Base-by-base conservation (phyloP, 2,329 filamentous ascomycete genomes). In the Aspergillus transmontanensis region DNA sequence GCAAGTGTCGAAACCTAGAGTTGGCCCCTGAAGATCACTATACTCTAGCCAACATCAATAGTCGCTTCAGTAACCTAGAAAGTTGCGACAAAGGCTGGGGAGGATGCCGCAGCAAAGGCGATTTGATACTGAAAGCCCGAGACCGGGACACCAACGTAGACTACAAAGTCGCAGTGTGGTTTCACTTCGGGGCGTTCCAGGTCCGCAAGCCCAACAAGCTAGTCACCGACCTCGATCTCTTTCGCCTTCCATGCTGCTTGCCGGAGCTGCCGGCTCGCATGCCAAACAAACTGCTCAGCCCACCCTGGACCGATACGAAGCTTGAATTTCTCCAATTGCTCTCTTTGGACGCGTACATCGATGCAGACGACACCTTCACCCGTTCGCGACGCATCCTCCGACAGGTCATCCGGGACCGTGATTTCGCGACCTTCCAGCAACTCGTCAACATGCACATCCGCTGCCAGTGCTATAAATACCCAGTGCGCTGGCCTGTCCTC, bases 321-420 rank as follows among this genome's bases (percentile, higher is more conserved):
- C 68, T 81, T 6, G 73, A 77, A 30, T 74, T 82, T 11, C 71
- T 82, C 2, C 68, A 74, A 16, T 64, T 82, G 0, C 65, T 82
- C 0, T 72, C 76, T 1, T 62, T 64, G 16, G 73, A 75, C 32
- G 76, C 78, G 6, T 79, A 76, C 43, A 70, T 80, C n/a, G 78
- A 80, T 57, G 73, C 75, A 26, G 73, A 78, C 36, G 64, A 71
- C 3, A 46, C 45, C 0, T 68, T 65, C 9, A 63, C 72, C 1
- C 73, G 78, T 9, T 76, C 77, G 0, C 71, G 70, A 21, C 68
- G 68, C 1, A 69, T 77, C 4, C 69, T 79, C 2, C 69, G 72
- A 6, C 68, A 73, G 51, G 65, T 79, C 43, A 79, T 80, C 58
- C 70, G 73, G 23, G 71, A 71, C n/a, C 72, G 78, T 1, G 71